Conservation (phyloP, 305 asterid species). For the Rubia tinctorum region DNA sequence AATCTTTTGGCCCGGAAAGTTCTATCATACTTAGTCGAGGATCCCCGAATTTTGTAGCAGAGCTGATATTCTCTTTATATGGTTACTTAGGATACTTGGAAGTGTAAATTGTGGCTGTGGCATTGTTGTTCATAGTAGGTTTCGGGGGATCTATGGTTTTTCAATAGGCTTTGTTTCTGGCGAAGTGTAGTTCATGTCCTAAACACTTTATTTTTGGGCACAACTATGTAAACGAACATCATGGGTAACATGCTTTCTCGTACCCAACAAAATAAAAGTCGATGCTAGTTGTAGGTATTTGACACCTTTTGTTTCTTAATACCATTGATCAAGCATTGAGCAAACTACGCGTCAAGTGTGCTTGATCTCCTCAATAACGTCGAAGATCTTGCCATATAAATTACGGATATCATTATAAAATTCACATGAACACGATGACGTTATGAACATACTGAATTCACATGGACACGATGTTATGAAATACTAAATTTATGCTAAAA, state of each 20-base stretch:
- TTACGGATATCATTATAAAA: too few relatives aligned
- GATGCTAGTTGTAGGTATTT: neutral
- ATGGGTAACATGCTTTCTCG: neutral
- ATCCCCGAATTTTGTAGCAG: conserved; percentile 32
- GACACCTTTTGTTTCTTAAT: neutral
- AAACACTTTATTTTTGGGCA: neutral
- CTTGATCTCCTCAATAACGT: too few relatives aligned
- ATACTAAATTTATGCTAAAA: too few relatives aligned
- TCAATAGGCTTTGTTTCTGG: neutral
- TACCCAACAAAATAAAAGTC: neutral
- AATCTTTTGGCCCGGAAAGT: conserved; percentile 3
- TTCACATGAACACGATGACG: too few relatives aligned
- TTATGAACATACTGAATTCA: too few relatives aligned
- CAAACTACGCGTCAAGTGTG: too few relatives aligned
- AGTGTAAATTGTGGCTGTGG: conserved; percentile 1
- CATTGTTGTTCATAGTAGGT: neutral
- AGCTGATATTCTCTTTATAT: neutral
- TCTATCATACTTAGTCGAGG: conserved; percentile 3
- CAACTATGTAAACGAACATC: neutral
- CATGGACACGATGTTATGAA: too few relatives aligned
- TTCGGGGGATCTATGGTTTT: neutral
- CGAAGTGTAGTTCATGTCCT: neutral
- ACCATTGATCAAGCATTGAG: too few relatives aligned
- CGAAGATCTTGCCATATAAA: too few relatives aligned
- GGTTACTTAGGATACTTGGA: neutral